Percentiles rank a stretch among this genome's conserved stretches.
phyloP scores from a whole-genome alignment of 768 basidiomycete genomes.

The Trametes gibbosa region DNA sequence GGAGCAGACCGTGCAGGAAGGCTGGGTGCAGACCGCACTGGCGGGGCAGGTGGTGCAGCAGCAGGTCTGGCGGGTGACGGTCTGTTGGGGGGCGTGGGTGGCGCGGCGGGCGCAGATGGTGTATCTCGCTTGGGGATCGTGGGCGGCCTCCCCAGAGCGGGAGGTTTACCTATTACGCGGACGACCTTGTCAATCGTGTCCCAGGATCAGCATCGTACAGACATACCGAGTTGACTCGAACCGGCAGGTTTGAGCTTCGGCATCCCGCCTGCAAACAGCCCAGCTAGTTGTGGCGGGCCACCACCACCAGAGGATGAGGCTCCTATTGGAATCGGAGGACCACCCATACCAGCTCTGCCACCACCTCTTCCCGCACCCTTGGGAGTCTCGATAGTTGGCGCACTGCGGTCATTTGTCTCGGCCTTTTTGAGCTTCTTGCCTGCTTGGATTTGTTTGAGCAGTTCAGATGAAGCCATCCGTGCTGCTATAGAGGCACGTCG shows the following conservation, averaged over 20 bases:
- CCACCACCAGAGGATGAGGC: slow-evolving; percentile 28
- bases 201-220: slow-evolving; percentile 10
- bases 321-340: slow-evolving; percentile 23
- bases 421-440: slow-evolving; percentile 83
- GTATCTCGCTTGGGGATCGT: slow-evolving; percentile 53
- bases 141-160: slow-evolving; percentile 65
- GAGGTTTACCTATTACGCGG: slow-evolving; percentile 50
- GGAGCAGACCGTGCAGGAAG: slow-evolving; percentile 7
- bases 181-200: slow-evolving; percentile 1
- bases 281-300: slow-evolving; percentile 78
- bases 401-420: slow-evolving; percentile 79
- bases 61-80: slow-evolving; percentile 27
- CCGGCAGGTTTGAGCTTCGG: slow-evolving; percentile 87
- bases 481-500: not conserved
- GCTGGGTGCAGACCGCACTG: slow-evolving; percentile 33
- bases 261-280: slow-evolving; percentile 87
- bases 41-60: slow-evolving; percentile 28
- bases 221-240: slow-evolving; percentile 46
- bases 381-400: slow-evolving; percentile 53
- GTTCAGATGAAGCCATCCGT: slow-evolving; percentile 69
- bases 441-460: slow-evolving; percentile 78
- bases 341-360: slow-evolving; percentile 35
- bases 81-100: slow-evolving; percentile 35
- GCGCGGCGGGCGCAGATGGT: slow-evolving; percentile 30
- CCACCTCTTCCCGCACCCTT: slow-evolving; percentile 30